phyloP scores from a whole-genome alignment of 2,329 filamentous ascomycete species.

The Colletotrichum nymphaeae region DNA sequence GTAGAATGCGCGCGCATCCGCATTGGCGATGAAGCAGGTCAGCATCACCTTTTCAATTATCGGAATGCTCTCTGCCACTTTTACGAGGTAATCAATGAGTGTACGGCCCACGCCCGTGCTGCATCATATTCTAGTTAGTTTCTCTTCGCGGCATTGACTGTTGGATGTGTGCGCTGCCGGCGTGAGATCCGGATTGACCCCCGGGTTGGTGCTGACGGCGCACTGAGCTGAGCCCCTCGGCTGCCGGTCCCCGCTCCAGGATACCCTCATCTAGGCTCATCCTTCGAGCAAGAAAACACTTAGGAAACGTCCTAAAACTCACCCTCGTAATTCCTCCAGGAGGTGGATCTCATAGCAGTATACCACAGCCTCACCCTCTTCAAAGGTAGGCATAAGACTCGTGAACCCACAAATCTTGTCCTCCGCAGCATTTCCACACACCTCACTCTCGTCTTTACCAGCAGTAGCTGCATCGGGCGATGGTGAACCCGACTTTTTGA shows the following conservation, averaged over 20 bases:
- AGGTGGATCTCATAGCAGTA: conserved; percentile 88
- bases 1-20: conserved; percentile 70
- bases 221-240: neutral
- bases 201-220: no score
- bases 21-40: conserved; percentile 76
- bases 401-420: conserved; percentile 63
- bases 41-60: conserved; percentile 77
- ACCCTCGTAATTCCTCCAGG: conserved; percentile 64
- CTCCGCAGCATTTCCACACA: conserved; percentile 36
- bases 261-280: neutral
- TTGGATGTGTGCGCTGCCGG: no score
- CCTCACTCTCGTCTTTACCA: conserved; percentile 32
- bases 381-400: conserved; percentile 79
- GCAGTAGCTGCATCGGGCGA: neutral
- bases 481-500: conserved; percentile 48
- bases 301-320: conserved; percentile 37
- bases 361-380: conserved; percentile 73
- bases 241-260: no score
- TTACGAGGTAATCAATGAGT: conserved; percentile 68
- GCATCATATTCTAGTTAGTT: neutral
- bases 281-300: neutral
- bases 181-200: neutral
- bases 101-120: conserved; percentile 72
- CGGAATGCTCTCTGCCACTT: conserved; percentile 63
- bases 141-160: no score